phyloP scores from a whole-genome alignment of 257 asterid species.

The Asclepias syriaca region DNA sequence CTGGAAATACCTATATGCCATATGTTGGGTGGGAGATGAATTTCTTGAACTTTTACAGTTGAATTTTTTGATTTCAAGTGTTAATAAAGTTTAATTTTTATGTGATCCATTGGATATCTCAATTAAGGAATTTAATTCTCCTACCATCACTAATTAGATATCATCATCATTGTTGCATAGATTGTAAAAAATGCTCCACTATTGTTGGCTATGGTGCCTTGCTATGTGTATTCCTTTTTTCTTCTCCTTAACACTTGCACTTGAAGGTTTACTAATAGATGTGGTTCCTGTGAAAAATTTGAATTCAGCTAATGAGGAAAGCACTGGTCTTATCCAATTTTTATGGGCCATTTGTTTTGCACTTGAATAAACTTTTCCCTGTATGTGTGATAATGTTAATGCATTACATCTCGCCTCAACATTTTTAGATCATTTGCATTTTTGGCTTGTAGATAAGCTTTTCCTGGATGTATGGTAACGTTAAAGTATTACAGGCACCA shows the following conservation, averaged over 20 bases:
- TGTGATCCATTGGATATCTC: neutral
- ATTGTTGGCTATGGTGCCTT: neutral
- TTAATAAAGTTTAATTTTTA: neutral
- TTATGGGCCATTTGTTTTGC: neutral
- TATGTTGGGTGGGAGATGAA: neutral
- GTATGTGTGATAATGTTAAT: neutral
- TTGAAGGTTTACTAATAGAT: neutral
- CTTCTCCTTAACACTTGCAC: neutral
- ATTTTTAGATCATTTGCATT: neutral
- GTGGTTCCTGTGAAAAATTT: neutral
- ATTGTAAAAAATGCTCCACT: neutral
- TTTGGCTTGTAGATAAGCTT: neutral
- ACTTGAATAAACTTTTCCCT: neutral
- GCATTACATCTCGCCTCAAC: conserved; percentile 19
- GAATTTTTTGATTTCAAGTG: neutral
- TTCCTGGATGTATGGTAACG: neutral
- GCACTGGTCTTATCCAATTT: neutral
- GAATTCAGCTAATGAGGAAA: neutral
- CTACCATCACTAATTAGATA: neutral
- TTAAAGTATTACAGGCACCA: conserved; percentile 38
- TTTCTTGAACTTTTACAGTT: neutral
- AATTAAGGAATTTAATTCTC: neutral
- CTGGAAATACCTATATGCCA: neutral
- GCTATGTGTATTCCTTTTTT: neutral
- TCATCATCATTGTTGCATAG: neutral